Base-by-base conservation (phyloP, 164 flowering plant genomes). In the Dillenia turbinata region DNA sequence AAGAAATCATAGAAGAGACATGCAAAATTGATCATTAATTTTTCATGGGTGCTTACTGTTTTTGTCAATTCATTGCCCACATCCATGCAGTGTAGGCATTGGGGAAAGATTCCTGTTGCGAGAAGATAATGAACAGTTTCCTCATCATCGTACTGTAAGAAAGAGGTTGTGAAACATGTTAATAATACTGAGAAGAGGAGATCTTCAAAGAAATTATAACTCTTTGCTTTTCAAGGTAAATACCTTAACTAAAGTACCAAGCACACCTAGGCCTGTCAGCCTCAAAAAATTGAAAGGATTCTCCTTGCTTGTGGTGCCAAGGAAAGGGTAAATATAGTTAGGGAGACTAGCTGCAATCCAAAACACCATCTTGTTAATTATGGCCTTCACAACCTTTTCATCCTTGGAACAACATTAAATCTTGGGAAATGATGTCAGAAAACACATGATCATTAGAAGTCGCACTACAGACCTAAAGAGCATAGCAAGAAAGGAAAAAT, bases 171-270 rank as follows among this genome's bases (percentile, higher is more conserved):
- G 17, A 44, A 16, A 24, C 49, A 44, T 45, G 17, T 14, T 33
- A 15, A 13, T 15, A 13, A 9, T 13, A 15, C 13, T 33, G 11
- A 5, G 17, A 9, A 54, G 1, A 63, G 0, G 19, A 56, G 9
- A 33, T 40, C 3, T 13, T 16, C 12, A 47, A 16, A 16, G 46
- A 47, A 44, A 57, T 10, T 11, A 45, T n/a, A 48, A 45, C 13
- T 12, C 7, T 6, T 33, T 4, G 6, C 7, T 4, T 33, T 33
- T 33, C 40, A 33, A 33, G 40, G 6, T 33, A 58, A 16, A 13
- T 65, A 77, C 81, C 81, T 74, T 74, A 50, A 66, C 67, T 6
- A 77, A 62, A 40, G 81, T 68, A 56, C 73, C 75, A 56, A 77
- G 62, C 9, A 77, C 78, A 56, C 78, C 78, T 53, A 77, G 67